phyloP scores from a whole-genome alignment of 345 rosid genomes.

The Isatis tinctoria region DNA sequence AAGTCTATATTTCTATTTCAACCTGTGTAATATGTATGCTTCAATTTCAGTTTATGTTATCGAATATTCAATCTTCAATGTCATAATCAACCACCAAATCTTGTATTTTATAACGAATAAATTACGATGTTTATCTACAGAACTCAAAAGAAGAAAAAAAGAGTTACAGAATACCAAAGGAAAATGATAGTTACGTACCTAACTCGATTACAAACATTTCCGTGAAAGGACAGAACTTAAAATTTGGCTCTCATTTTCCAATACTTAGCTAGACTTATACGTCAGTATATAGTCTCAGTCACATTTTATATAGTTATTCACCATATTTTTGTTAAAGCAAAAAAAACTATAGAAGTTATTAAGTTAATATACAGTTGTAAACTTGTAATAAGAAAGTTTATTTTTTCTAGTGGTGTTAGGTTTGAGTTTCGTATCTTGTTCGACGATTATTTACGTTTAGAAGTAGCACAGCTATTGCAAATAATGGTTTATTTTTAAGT shows the following conservation, averaged over 20 bases:
- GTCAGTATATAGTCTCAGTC: background rate
- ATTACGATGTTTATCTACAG: slow-evolving; percentile 26
- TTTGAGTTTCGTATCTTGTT: background rate
- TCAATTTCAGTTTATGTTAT: background rate
- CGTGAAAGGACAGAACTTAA: background rate
- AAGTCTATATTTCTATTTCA: background rate
- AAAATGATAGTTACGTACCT: slow-evolving; percentile 27
- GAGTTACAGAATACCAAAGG: background rate
- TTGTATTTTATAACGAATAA: background rate
- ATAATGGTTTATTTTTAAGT: background rate
- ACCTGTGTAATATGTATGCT: background rate
- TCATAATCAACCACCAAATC: slow-evolving; percentile 27
- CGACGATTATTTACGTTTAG: background rate
- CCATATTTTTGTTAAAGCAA: background rate
- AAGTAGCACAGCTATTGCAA: background rate
- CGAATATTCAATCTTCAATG: background rate
- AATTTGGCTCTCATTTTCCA: slow-evolving; percentile 1
- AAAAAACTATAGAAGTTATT: background rate
- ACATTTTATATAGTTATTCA: background rate
- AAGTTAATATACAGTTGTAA: background rate
- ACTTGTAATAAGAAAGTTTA: background rate
- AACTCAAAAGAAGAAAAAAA: background rate
- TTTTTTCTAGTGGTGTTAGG: background rate
- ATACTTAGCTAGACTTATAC: slow-evolving; percentile 12
- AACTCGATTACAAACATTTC: slow-evolving; percentile 15